Evolutionary conservation across 2,329 filamentous ascomycete genomes (phyloP).

Genomic region (Fusarium sarcochroum): DNA sequence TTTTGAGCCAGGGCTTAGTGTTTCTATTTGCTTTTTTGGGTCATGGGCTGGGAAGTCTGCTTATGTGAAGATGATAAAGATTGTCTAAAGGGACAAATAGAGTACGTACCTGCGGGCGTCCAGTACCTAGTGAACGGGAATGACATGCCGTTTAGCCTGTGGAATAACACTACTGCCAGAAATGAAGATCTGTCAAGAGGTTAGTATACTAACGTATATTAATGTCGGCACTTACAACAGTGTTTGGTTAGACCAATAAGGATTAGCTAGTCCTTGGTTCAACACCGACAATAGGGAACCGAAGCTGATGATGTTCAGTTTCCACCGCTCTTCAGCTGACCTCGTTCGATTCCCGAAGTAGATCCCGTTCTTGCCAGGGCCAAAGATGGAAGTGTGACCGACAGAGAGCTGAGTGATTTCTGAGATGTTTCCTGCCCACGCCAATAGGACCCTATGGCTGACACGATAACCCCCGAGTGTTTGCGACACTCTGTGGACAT

Average conservation of each 20-base stretch:
- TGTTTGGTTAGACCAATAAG: constrained; percentile 8
- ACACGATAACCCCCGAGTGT: background rate
- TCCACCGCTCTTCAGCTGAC: constrained; percentile 32
- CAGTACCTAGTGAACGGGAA: background rate
- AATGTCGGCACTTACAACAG: constrained; percentile 15
- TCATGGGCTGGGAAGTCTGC: constrained; percentile 27
- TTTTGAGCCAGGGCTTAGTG: constrained; percentile 36
- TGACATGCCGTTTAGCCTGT: constrained; percentile 13
- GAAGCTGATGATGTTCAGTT: constrained; percentile 33
- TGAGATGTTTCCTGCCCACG: constrained; percentile 15
- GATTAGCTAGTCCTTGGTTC: constrained; percentile 7
- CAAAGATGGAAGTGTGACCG: constrained; percentile 33
- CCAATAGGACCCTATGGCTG: constrained; percentile 4
- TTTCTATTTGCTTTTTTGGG: constrained; percentile 38
- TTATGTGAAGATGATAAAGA: constrained; percentile 45
- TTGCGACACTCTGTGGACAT: constrained; percentile 22
- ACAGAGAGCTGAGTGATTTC: constrained; percentile 18
- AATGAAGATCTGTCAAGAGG: constrained; percentile 35
- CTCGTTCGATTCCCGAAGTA: constrained; percentile 43
- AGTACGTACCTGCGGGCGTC: constrained; percentile 10
- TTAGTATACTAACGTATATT: constrained; percentile 11
- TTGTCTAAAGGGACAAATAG: constrained; percentile 5
- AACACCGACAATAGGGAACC: constrained; percentile 28
- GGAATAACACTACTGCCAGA: constrained; percentile 19
- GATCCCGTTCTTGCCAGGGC: constrained; percentile 33